Conservation (phyloP, 768 basidiomycete genomes). For the Strobilomyces confusus region DNA sequence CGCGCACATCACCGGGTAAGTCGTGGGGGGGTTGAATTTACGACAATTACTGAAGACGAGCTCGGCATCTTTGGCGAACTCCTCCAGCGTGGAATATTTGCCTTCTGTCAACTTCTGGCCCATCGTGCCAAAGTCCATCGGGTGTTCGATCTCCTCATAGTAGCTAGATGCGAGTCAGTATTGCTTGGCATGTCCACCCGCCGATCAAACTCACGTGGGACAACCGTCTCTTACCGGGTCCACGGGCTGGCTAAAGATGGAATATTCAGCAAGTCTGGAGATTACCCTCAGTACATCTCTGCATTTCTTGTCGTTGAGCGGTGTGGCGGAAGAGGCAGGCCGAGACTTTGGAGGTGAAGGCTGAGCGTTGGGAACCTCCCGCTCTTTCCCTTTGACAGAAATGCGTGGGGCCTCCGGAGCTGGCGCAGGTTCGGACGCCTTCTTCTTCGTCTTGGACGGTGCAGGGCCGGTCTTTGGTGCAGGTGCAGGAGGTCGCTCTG, state of each 20-base stretch:
- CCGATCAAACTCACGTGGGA: conserved; percentile 66
- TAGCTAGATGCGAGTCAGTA: conserved; percentile 50
- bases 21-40: conserved; percentile 83
- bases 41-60: conserved; percentile 88
- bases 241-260: conserved; percentile 77
- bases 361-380: conserved; percentile 40
- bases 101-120: conserved; percentile 58
- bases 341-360: conserved; percentile 39
- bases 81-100: conserved; percentile 76
- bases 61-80: conserved; percentile 74
- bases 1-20: conserved; percentile 69
- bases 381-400: conserved; percentile 74
- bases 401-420: conserved; percentile 30
- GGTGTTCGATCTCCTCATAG: conserved; percentile 83
- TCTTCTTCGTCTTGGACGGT: conserved; percentile 42
- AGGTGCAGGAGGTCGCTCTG: conserved; percentile 30
- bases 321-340: conserved; percentile 37
- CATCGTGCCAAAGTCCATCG: conserved; percentile 94
- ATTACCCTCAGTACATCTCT: conserved; percentile 63
- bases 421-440: conserved; percentile 28
- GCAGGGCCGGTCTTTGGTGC: conserved; percentile 24
- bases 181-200: background rate
- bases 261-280: conserved; percentile 58
- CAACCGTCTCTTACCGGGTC: conserved; percentile 81
- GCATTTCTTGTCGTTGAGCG: conserved; percentile 82